phyloP scores from a whole-genome alignment of 2,329 filamentous ascomycete genomes.

The Fusarium goolgardi region DNA sequence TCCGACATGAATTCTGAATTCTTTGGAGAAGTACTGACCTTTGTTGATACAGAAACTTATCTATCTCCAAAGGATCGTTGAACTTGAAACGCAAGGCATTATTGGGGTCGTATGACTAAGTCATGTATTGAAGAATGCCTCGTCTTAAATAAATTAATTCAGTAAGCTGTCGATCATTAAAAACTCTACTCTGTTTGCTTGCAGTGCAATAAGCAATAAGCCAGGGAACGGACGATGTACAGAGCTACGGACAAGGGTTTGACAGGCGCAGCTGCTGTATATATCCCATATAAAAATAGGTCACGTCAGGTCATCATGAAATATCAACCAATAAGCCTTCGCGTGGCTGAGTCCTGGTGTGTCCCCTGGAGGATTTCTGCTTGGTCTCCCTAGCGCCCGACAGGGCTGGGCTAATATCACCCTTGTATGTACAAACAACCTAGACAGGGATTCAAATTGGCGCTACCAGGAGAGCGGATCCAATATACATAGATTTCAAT shows the following conservation, averaged over 20 bases:
- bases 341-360: constrained; percentile 29
- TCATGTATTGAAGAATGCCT: constrained; percentile 26
- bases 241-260: background rate
- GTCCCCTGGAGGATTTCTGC: constrained; percentile 11
- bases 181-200: background rate
- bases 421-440: constrained; percentile 13
- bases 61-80: background rate
- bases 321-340: constrained; percentile 25
- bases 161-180: constrained; percentile 25
- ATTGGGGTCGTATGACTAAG: constrained; percentile 1
- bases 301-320: constrained; percentile 29
- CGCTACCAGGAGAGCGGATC: constrained; percentile 30
- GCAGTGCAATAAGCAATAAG: too few species aligned
- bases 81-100: constrained; percentile 20
- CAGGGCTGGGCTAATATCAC: constrained; percentile 33
- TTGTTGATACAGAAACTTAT: background rate
- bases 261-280: constrained; percentile 27
- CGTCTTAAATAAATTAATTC: constrained; percentile 21
- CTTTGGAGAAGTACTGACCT: background rate
- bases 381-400: constrained; percentile 31
- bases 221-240: too few species aligned
- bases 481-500: constrained; percentile 5
- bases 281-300: constrained; percentile 36
- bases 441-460: constrained; percentile 25
- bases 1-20: constrained; percentile 1